A percentile compares a stretch with the other conserved stretches of the same genome.
Conservation (phyloP, 352 stramenopile genomes). For the Elongisporangium senticosum region DNA sequence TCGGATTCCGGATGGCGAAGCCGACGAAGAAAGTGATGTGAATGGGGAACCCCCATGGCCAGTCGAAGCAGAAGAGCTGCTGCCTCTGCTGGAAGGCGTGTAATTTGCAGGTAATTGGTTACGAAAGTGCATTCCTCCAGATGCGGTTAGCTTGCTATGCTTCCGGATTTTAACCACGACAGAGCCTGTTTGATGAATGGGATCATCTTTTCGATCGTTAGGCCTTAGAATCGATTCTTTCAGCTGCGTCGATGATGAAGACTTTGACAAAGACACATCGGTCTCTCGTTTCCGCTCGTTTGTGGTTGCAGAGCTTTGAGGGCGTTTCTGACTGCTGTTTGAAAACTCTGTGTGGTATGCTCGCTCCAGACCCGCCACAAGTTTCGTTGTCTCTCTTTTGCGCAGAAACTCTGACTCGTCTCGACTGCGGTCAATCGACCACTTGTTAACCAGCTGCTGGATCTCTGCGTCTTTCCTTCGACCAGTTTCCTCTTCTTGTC, state of each 20-base stretch:
- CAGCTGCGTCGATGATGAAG: not conserved
- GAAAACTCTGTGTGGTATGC: constrained; percentile 14
- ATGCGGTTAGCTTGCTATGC: constrained; percentile 3
- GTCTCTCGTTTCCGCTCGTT: not conserved
- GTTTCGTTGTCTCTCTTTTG: constrained; percentile 54
- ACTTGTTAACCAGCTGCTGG: constrained; percentile 38
- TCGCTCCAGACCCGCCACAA: constrained; percentile 43
- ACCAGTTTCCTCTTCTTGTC: constrained; percentile 36
- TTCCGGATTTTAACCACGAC: constrained; percentile 32
- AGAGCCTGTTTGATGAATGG: not conserved
- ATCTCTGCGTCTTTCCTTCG: constrained; percentile 47
- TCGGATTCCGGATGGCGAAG: not conserved
- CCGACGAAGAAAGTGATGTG: constrained; percentile 3
- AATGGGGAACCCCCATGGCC: not conserved
- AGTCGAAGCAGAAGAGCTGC: constrained; percentile 7
- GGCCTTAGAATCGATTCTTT: not conserved
- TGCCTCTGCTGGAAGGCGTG: constrained; percentile 23
- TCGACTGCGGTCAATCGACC: constrained; percentile 57
- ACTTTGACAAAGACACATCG: not conserved
- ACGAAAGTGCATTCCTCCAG: constrained; percentile 66
- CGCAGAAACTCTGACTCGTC: constrained; percentile 61
- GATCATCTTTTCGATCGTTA: not conserved
- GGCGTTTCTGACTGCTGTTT: not conserved
- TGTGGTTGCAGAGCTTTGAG: not conserved
- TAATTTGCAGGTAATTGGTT: constrained; percentile 69